phyloP scores from a whole-genome alignment of 129 eudicot genomes.

The Flaveria linearis region DNA sequence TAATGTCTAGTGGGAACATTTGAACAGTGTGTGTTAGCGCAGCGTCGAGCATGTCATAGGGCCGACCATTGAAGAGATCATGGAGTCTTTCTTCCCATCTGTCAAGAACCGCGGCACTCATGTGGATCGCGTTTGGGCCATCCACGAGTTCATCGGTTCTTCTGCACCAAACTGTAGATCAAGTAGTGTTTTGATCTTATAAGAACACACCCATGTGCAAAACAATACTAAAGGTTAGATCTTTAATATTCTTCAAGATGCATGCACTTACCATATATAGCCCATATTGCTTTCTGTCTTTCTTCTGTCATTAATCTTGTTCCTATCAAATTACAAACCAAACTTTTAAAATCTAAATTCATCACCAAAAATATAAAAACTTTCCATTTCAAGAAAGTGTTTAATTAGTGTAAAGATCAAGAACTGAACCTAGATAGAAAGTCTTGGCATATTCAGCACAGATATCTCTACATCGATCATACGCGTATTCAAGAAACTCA shows the following conservation, averaged over 20 bases:
- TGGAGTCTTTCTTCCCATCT: slow-evolving; percentile 90
- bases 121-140: slow-evolving; percentile 71
- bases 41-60: slow-evolving; percentile 86
- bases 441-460: slow-evolving; percentile 95
- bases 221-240: too few species aligned
- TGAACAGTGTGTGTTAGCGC: slow-evolving; percentile 77
- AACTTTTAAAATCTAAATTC: not conserved
- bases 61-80: slow-evolving; percentile 74
- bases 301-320: slow-evolving; percentile 85
- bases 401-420: not conserved
- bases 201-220: not conserved
- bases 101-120: slow-evolving; percentile 59
- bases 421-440: slow-evolving; percentile 70
- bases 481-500: slow-evolving; percentile 70
- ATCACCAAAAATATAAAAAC: slow-evolving; percentile 15
- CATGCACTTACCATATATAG: slow-evolving; percentile 68
- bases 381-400: not conserved
- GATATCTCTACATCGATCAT: slow-evolving; percentile 61
- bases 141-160: slow-evolving; percentile 94
- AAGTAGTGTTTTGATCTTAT: slow-evolving; percentile 9
- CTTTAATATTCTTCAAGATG: not conserved
- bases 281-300: slow-evolving; percentile 89
- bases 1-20: slow-evolving; percentile 80
- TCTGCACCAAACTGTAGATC: slow-evolving; percentile 84
- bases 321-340: slow-evolving; percentile 46